Evolutionary conservation across 208 protist species (phyloP), one percentile per base, ranked within the genome.

Genomic region (Vickermania spadyakhi): DNA sequence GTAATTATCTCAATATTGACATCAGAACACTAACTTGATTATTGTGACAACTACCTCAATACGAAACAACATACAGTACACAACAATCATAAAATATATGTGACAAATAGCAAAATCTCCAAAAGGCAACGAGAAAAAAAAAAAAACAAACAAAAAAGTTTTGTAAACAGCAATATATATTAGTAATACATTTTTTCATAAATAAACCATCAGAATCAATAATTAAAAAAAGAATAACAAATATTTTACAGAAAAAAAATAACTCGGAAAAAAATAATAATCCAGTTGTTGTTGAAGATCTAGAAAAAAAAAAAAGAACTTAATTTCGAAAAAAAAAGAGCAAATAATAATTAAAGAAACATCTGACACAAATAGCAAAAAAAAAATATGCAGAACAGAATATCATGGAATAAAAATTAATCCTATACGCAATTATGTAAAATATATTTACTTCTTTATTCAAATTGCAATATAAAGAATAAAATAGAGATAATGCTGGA

Each of bases 101-200:
- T 63, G 13, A 27, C 31, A 14, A 28, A 61, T 51, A 26, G 27
- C 56, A 61, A 31, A 61, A 52, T 1, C 31, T 56, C 23, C 52
- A 61, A 52, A 51, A 60, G 25, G 42, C 27, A 52, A 60, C 30
- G 53, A 1, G 58, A 51, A 65, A 66, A 28, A 26, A 53, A 66
- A 30, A 57, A 52, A 52, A 51, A 53, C 23, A 64, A 1, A 58
- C 56, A 51, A 58, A 61, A 58, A 2, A 22, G 56, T 56, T 56
- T 26, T 28, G 5, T 11, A 25, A 56, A 50, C 50, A 69, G 28
- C 58, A 60, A 54, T 45, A 45, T 45, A 45, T 45, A n/a, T n/a
- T 18, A n/a, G 7, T 45, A 45, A n/a, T 45, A 18, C 36, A 45
- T 45, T 45, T 45, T 45, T 45, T 45, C 11, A 45, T n/a, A 18